Conservation (phyloP, 305 asterid genomes). For the Fraxinus ornus region DNA sequence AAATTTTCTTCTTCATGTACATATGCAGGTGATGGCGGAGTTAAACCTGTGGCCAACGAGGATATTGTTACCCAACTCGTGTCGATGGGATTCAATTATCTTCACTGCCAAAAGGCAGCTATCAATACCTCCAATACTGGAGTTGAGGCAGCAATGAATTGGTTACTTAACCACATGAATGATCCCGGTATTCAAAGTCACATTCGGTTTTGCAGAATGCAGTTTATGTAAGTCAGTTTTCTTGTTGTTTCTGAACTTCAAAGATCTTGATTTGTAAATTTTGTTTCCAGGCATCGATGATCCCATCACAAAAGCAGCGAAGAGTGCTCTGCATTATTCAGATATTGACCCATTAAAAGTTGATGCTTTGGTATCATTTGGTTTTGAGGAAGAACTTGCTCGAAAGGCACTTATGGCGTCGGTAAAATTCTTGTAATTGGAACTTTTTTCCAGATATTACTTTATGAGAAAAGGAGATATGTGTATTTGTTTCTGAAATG, state of each 20-base stretch:
- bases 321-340: slow-evolving; percentile 28
- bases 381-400: slow-evolving; percentile 84
- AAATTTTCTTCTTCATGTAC: slow-evolving; percentile 22
- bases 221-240: slow-evolving; percentile 10
- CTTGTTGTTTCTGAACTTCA: slow-evolving; percentile 7
- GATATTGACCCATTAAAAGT: slow-evolving; percentile 68
- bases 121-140: slow-evolving; percentile 78
- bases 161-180: slow-evolving; percentile 80
- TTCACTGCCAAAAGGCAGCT: slow-evolving; percentile 92
- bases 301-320: slow-evolving; percentile 55
- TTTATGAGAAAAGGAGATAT: background rate
- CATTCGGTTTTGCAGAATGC: slow-evolving; percentile 15
- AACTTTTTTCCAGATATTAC: background rate
- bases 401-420: slow-evolving; percentile 77
- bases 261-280: slow-evolving; percentile 14
- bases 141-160: slow-evolving; percentile 80
- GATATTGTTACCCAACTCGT: slow-evolving; percentile 74
- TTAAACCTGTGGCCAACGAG: slow-evolving; percentile 47
- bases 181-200: slow-evolving; percentile 64
- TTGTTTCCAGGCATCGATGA: slow-evolving; percentile 59
- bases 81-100: slow-evolving; percentile 79
- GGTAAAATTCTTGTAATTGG: slow-evolving; percentile 39
- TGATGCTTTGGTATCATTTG: slow-evolving; percentile 76
- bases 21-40: slow-evolving; percentile 52
- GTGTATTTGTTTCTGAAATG: background rate